These are phyloP conservation scores for Rhododendron ferrugineum DNA, from an alignment of 148 eudicot species.

Conservation along the genomic window DNA sequence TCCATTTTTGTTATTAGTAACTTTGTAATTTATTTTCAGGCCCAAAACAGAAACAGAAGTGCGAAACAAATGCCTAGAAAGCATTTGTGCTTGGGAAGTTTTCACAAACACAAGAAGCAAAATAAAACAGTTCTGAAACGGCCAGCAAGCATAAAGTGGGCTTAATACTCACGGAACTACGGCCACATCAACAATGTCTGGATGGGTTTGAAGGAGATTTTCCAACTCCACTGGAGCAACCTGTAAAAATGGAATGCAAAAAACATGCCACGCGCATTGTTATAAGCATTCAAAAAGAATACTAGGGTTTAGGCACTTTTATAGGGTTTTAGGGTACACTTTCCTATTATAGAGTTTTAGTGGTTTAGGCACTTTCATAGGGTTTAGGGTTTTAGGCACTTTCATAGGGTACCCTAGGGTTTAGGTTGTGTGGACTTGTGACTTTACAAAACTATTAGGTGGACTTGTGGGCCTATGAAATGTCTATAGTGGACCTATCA, in stretches of 20 bases:
- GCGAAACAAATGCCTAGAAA: background rate
- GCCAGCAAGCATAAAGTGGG: background rate
- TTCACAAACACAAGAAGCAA: too few species aligned
- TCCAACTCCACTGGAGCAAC: slow-evolving; percentile 17
- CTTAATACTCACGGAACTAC: slow-evolving; percentile 10
- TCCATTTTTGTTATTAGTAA: background rate
- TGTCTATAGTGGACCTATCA: too few species aligned
- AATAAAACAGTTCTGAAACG: background rate
- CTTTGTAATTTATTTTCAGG: background rate
- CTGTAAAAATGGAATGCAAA: background rate
- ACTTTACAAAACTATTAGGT: too few species aligned
- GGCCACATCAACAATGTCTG: slow-evolving; percentile 3
- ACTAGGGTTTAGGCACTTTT: too few species aligned
- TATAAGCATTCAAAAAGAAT: background rate
- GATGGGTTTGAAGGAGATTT: slow-evolving; percentile 10
- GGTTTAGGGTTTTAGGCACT: too few species aligned
- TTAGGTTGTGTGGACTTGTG: too few species aligned
- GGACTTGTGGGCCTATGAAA: too few species aligned
- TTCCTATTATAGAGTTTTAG: too few species aligned
- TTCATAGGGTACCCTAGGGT: too few species aligned
- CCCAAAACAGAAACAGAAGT: background rate
- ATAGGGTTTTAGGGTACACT: too few species aligned
- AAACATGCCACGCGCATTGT: background rate
- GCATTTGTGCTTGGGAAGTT: background rate
- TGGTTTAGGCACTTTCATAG: too few species aligned